phyloP scores from a whole-genome alignment of 139 green algal genomes.

The Limnomonas spitsbergensis region DNA sequence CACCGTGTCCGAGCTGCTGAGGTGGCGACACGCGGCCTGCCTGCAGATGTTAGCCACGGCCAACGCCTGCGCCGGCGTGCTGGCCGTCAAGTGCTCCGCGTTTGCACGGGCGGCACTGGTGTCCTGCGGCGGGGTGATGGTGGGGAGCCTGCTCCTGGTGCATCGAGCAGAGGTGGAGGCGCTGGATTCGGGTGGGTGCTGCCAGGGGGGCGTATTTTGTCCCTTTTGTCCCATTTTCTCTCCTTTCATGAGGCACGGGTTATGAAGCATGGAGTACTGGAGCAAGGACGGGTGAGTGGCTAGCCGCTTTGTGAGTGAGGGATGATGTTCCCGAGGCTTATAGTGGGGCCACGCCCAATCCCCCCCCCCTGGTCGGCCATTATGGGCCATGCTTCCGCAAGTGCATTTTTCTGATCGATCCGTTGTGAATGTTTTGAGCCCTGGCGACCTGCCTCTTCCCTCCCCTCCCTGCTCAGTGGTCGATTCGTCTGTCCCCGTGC shows the following conservation, averaged over 20 bases:
- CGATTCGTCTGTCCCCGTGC: too few relatives aligned
- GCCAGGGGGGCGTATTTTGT: background rate
- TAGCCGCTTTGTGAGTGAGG: background rate
- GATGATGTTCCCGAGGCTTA: background rate
- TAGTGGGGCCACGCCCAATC: too few relatives aligned
- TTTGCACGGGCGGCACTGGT: background rate
- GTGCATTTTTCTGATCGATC: too few relatives aligned
- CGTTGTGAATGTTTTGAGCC: too few relatives aligned
- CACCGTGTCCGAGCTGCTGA: background rate
- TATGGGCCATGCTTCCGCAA: too few relatives aligned
- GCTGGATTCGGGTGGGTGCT: background rate
- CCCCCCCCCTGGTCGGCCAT: too few relatives aligned
- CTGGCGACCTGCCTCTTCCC: too few relatives aligned
- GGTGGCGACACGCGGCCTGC: background rate
- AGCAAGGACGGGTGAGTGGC: background rate
- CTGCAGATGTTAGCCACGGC: background rate
- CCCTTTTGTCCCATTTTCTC: background rate
- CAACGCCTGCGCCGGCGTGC: background rate
- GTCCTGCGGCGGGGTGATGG: background rate
- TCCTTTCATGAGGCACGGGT: background rate
- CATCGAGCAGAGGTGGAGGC: background rate
- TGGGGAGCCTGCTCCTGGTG: background rate
- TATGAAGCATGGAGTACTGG: background rate
- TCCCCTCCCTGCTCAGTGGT: too few relatives aligned
- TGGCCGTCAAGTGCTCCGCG: background rate